Evolutionary conservation across 2,329 filamentous ascomycete species (phyloP), one percentile per base, ranked within the genome.

Genomic region (Herpotrichia juniperi): DNA sequence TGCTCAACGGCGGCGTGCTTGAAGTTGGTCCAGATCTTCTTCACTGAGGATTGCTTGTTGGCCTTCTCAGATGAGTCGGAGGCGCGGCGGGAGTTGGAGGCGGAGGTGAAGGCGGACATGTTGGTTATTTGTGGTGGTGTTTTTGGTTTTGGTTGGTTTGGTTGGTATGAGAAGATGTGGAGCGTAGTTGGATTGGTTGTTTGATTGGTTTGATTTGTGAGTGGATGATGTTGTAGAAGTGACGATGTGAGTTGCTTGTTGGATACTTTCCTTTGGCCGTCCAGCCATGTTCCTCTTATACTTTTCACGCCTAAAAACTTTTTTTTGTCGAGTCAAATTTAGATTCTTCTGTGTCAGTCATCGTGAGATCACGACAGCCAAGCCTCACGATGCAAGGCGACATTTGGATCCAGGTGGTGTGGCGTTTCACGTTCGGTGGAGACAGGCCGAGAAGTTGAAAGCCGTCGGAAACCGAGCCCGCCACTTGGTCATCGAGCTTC

Each of bases 1-100:
- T 49, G 46, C 37, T 49, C 46, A 37, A 49, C 30, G 28, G 37
- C 35, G 46, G 35, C 35, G 16, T 49, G 46, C 46, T 49, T 49
- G 46, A 49, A n/a, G 24, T 19, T 30, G 26, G 24, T 24, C 46
- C 46, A 49, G 46, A 49, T 26, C 24, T 49, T 42, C 46, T 49
- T 49, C 19, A 25, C 16, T n/a, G 19, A 21, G 24, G 42, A 22
- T 10, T 44, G 42, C 42, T 44, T 44, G 10, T 28, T 17, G 24
- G 17, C 42, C 25, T 22, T 21, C n/a, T 31, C 42, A 31, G 42
- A 40, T 11, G 37, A 22, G 4, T 8, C 10, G 14, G 37, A 40
- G 37, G 37, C 37, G 37, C 37, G 37, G 37, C 21, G 37, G 16
- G 37, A 40, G 37, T 19, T 37, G 34, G 34, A 8, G 9, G 17